phyloP scores from a whole-genome alignment of 2,329 filamentous ascomycete genomes.

The Neoscytalidium dimidiatum region DNA sequence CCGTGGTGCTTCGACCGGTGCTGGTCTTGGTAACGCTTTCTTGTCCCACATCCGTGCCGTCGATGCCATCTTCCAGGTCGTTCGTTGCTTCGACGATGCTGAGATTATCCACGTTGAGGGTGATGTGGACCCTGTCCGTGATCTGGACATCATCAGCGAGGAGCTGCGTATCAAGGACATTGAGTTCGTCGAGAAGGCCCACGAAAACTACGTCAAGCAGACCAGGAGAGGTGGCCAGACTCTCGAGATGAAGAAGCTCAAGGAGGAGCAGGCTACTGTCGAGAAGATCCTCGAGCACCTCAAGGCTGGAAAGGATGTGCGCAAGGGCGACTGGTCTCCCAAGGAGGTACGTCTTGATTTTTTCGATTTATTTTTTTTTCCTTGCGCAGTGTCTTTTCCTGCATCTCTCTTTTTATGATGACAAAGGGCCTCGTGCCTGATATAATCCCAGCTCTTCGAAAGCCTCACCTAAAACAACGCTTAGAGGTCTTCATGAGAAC shows the following conservation, averaged over 20 bases:
- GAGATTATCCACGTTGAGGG: slow-evolving; percentile 99
- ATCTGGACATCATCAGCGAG: slow-evolving; percentile 95
- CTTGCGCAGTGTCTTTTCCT: background rate
- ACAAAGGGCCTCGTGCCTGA: slow-evolving; percentile 89
- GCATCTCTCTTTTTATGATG: slow-evolving; percentile 69
- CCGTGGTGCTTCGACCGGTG: slow-evolving; percentile 92
- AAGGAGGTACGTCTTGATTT: slow-evolving; percentile 79
- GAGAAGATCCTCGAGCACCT: slow-evolving; percentile 85
- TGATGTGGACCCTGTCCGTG: slow-evolving; percentile 91
- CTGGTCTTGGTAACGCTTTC: slow-evolving; percentile 96
- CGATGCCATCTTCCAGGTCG: slow-evolving; percentile 96
- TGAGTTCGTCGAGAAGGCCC: slow-evolving; percentile 94
- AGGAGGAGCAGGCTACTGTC: slow-evolving; percentile 89
- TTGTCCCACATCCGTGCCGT: slow-evolving; percentile 97
- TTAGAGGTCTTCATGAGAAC: slow-evolving; percentile 86
- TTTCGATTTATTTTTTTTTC: background rate
- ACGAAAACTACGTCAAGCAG: slow-evolving; percentile 90
- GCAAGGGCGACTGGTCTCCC: slow-evolving; percentile 83
- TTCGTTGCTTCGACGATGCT: slow-evolving; percentile 96
- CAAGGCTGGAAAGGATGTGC: slow-evolving; percentile 87
- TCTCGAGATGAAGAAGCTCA: slow-evolving; percentile 96
- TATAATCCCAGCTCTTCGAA: slow-evolving; percentile 99
- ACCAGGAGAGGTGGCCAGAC: slow-evolving; percentile 92
- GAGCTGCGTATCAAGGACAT: slow-evolving; percentile 98
- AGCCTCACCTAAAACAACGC: slow-evolving; percentile 71